phyloP scores from a whole-genome alignment of 768 basidiomycete genomes.

The Tricholoma saponaceum region DNA sequence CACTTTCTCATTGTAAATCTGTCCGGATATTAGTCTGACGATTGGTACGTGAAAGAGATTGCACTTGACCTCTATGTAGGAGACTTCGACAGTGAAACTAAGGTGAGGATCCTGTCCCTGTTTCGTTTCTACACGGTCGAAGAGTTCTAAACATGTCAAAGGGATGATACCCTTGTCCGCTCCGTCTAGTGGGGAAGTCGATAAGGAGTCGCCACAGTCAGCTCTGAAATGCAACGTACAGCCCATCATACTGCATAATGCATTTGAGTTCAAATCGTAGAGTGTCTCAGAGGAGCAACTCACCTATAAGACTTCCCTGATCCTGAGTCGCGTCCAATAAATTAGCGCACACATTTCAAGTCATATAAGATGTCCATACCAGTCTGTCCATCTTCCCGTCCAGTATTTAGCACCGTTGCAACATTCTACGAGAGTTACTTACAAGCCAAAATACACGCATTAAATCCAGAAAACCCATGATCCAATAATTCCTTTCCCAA shows the following conservation, averaged over 20 bases:
- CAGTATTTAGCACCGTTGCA: conserved; percentile 2
- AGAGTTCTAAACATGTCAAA: conserved; percentile 90
- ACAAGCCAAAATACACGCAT: conserved; percentile 99
- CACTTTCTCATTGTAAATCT: conserved; percentile 98
- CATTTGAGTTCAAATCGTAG: conserved; percentile 5
- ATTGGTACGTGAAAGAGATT: neutral
- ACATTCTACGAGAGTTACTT: conserved; percentile 35
- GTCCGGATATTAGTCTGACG: neutral
- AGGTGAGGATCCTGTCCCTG: conserved; percentile 61
- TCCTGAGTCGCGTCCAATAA: conserved; percentile 38
- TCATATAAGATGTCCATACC: conserved; percentile 43
- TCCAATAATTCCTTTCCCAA: conserved; percentile 91
- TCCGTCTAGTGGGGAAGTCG: conserved; percentile 56
- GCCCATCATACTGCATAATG: conserved; percentile 80
- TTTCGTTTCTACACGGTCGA: conserved; percentile 72
- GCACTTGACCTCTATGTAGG: conserved; percentile 81
- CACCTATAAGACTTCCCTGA: conserved; percentile 93
- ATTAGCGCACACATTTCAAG: neutral
- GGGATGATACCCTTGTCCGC: conserved; percentile 97
- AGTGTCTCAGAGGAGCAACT: conserved; percentile 19
- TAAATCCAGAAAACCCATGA: conserved; percentile 94
- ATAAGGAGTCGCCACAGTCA: conserved; percentile 3
- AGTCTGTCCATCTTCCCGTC: conserved; percentile 68
- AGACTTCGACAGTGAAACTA: conserved; percentile 93
- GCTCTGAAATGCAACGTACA: conserved; percentile 50